These are phyloP conservation scores for Leptosphaerulina australis DNA, from an alignment of 2,329 filamentous ascomycete species.

Conservation along the genomic window DNA sequence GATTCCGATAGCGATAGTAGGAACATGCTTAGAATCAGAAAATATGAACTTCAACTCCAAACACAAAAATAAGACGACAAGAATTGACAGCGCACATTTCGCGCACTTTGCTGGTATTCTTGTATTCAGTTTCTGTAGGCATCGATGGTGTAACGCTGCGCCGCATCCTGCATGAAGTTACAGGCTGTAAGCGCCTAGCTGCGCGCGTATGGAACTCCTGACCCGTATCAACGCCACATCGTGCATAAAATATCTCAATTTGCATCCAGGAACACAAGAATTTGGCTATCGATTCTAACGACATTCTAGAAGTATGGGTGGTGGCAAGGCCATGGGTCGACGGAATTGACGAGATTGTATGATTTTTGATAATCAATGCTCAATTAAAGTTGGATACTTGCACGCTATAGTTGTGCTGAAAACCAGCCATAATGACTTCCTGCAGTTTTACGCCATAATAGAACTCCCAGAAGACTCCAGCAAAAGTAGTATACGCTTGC, in stretches of 20 bases:
- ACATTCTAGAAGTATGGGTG: background rate
- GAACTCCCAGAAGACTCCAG: background rate
- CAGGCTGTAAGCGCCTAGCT: slow-evolving; percentile 9
- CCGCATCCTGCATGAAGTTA: slow-evolving; percentile 6
- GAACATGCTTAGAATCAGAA: background rate
- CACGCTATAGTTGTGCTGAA: background rate
- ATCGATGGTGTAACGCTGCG: slow-evolving; percentile 7
- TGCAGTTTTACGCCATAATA: background rate
- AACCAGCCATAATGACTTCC: background rate
- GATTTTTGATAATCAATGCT: background rate
- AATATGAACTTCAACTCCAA: background rate
- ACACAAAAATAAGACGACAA: background rate
- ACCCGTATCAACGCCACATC: background rate
- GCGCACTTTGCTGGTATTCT: background rate
- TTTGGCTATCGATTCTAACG: too few species aligned
- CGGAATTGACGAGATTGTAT: background rate
- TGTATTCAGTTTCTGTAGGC: background rate
- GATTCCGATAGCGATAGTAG: background rate
- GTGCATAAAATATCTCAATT: background rate
- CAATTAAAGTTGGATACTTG: background rate
- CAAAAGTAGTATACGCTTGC: background rate
- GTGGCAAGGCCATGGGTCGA: background rate
- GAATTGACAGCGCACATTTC: background rate
- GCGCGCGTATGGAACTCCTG: slow-evolving; percentile 1
- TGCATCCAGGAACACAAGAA: background rate